Evolutionary conservation across 2,329 filamentous ascomycete genomes (phyloP).

Genomic region (Daldinia sp.): DNA sequence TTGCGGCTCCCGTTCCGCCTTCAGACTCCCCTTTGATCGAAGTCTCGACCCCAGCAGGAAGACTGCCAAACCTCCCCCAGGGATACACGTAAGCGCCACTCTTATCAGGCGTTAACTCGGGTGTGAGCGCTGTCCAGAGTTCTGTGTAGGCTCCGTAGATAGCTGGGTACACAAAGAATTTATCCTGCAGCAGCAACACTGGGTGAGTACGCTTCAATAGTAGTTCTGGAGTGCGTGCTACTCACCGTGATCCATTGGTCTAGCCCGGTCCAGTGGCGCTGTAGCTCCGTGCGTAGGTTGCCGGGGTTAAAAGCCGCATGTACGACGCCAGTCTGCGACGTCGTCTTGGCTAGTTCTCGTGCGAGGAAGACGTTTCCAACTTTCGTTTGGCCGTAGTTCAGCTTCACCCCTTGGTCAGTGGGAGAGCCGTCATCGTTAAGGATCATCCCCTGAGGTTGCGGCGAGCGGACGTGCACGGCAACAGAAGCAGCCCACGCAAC

Average conservation of each 20-base stretch:
- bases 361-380: slow-evolving; percentile 43
- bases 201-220: background rate
- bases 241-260: slow-evolving; percentile 27
- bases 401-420: slow-evolving; percentile 28
- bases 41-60: slow-evolving; percentile 32
- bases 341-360: slow-evolving; percentile 39
- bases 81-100: slow-evolving; percentile 43
- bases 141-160: slow-evolving; percentile 39
- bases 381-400: slow-evolving; percentile 43
- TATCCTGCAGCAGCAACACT: slow-evolving; percentile 8
- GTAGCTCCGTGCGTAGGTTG: slow-evolving; percentile 41
- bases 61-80: slow-evolving; percentile 38
- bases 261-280: slow-evolving; percentile 31
- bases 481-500: slow-evolving; percentile 35
- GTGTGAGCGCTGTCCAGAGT: slow-evolving; percentile 31
- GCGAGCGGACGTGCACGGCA: slow-evolving; percentile 24
- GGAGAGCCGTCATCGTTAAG: slow-evolving; percentile 30
- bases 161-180: slow-evolving; percentile 19
- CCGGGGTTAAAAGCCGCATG: slow-evolving; percentile 45
- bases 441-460: slow-evolving; percentile 34
- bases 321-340: slow-evolving; percentile 39
- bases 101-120: slow-evolving; percentile 38
- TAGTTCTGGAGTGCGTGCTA: no score
- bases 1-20: slow-evolving; percentile 29
- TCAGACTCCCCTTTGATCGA: slow-evolving; percentile 26